Conservation (phyloP, 805 yeast species). For the Saccharomycopsis fodiens region DNA sequence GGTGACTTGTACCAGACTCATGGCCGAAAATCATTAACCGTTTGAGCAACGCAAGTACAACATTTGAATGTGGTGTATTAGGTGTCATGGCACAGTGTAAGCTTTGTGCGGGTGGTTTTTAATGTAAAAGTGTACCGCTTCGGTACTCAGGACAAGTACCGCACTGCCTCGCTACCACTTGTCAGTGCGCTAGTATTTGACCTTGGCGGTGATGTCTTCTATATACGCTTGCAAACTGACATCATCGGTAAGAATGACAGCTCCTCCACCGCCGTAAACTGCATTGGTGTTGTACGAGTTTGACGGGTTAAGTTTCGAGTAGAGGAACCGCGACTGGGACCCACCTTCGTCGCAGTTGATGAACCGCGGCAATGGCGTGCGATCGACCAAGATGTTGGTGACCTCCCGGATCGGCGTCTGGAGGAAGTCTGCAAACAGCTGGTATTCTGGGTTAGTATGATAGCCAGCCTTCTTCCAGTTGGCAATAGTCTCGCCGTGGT, state of each 20-base stretch:
- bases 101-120: too few relatives aligned
- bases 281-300: conserved; percentile 62
- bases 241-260: conserved; percentile 26
- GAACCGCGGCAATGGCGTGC: conserved; percentile 97
- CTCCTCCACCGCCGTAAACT: conserved; percentile 39
- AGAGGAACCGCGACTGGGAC: conserved; percentile 93
- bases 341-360: conserved; percentile 98
- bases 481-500: conserved; percentile 91
- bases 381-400: conserved; percentile 79
- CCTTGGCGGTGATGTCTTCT: conserved; percentile 16
- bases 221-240: conserved; percentile 18
- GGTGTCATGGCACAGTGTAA: too few relatives aligned
- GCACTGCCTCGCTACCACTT: too few relatives aligned
- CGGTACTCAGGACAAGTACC: too few relatives aligned
- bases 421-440: conserved; percentile 75
- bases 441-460: conserved; percentile 86
- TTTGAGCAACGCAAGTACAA: not conserved
- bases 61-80: too few relatives aligned
- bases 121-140: too few relatives aligned
- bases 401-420: conserved; percentile 91
- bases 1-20: too few relatives aligned
- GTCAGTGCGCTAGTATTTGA: conserved; percentile 1
- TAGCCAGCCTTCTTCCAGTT: conserved; percentile 95
- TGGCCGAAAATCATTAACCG: not conserved
- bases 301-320: conserved; percentile 92